Base-by-base conservation (phyloP, 495 filamentous ascomycete species). In the Neurospora sp. region DNA sequence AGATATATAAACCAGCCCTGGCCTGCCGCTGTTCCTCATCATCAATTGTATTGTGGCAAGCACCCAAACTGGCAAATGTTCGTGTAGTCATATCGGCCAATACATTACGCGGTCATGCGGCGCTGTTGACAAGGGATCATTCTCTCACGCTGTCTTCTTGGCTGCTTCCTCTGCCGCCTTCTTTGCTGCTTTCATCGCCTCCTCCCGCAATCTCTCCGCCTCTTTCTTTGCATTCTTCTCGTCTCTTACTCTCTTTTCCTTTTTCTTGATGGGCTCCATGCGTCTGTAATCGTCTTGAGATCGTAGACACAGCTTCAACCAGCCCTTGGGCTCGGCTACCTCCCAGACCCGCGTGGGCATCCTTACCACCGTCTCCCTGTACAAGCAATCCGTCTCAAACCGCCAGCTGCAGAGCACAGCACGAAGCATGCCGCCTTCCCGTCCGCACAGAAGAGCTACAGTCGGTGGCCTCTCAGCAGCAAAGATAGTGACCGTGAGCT, bases 371-470 rank as follows among this genome's bases (percentile, higher is more conserved):
- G 83, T 79, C 73, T 84, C 83, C 4, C 79, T 73, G 54, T 78
- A 79, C 18, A 84, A 69, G 4, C 76, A 81, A 37, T 75, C 70
- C 6, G 72, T 79, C 7, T 73, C 73, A 73, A 74, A 78, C 44
- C 83, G 79, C 54, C 79, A 83, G n/a, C 78, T 80, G 69, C 83
- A 84, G 4, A 77, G 72, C 39, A 84, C 39, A 27, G 82, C 78
- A 11, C 83, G 73, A 66, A 80, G 78, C 81, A 83, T 84, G 20
- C 82, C 83, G 2, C 83, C 83, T 74, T 85, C 83, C 3, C 69
- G 72, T 6, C 81, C 83, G 38, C 82, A 81, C 1, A 83, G 35
- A 14, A 84, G 62, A 14, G 79, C 73, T 16, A 73, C 74, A 0
- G 71, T 72, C 3, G 83, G 83, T 4, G 83, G 80, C n/a, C 77